phyloP scores from a whole-genome alignment of 2,329 filamentous ascomycete species.

The Sarocladium brachiariae region DNA sequence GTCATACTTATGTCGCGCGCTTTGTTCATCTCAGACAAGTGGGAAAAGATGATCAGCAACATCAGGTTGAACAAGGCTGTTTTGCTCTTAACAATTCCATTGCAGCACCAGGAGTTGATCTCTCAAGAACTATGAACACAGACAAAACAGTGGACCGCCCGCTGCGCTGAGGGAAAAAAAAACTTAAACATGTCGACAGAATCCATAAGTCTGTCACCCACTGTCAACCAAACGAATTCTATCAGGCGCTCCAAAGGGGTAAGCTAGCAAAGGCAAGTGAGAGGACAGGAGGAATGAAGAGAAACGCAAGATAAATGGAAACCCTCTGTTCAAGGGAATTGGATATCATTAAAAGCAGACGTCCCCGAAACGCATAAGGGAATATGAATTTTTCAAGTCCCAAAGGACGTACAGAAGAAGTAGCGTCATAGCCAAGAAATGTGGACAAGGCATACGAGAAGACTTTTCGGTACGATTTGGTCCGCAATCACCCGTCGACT shows the following conservation, averaged over 20 bases:
- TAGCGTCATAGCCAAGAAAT: no score
- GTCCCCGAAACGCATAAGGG: neutral
- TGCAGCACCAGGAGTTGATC: neutral
- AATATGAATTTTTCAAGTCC: neutral
- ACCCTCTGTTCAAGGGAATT: neutral
- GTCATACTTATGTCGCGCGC: no score
- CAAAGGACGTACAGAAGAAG: no score
- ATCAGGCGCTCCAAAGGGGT: neutral
- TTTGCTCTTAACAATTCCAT: neutral
- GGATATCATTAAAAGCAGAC: slow-evolving; percentile 8
- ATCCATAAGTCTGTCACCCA: neutral
- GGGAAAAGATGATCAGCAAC: no score
- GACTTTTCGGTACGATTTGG: no score
- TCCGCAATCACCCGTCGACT: no score
- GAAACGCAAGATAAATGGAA: neutral
- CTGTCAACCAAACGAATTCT: neutral
- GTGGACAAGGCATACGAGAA: no score
- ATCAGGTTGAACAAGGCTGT: neutral
- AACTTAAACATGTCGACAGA: neutral
- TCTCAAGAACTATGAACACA: neutral
- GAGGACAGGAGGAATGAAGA: neutral
- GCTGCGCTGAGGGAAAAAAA: neutral
- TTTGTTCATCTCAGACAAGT: no score
- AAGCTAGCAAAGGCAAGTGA: neutral
- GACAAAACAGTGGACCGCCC: neutral